Evolutionary conservation across 208 protist genomes (phyloP).

Genomic region (Crithidia acanthocephali): DNA sequence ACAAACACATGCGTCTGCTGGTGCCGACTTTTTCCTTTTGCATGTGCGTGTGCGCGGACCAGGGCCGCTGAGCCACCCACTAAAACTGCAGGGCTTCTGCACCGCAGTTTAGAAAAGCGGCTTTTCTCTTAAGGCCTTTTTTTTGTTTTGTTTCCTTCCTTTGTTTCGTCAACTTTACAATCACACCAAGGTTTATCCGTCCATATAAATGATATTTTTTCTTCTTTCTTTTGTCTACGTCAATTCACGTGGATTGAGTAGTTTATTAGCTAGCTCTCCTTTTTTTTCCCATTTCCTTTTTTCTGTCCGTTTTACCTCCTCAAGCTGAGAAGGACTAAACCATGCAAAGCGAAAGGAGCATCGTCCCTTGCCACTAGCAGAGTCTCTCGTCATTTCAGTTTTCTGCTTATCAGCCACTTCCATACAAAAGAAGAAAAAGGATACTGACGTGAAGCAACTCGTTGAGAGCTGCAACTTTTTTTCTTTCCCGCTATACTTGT

Average conservation of each 20-base stretch:
- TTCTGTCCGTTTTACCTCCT: background rate
- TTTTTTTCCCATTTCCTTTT: background rate
- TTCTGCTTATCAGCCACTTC: too few relatives aligned
- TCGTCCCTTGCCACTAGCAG: too few relatives aligned
- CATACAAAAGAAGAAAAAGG: too few relatives aligned
- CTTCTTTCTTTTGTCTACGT: background rate
- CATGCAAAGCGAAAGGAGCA: too few relatives aligned
- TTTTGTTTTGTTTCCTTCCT: slow-evolving; percentile 16
- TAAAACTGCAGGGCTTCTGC: background rate
- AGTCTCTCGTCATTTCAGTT: too few relatives aligned
- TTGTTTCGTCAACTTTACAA: slow-evolving; percentile 21
- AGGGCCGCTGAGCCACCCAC: background rate
- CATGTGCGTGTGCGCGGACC: background rate
- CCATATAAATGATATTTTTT: slow-evolving; percentile 1
- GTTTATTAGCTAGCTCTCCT: background rate
- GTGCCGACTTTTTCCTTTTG: background rate
- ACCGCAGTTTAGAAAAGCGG: background rate
- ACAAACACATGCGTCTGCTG: too few relatives aligned
- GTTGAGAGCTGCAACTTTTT: too few relatives aligned
- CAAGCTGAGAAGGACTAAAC: too few relatives aligned
- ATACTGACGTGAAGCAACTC: too few relatives aligned
- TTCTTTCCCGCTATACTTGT: background rate
- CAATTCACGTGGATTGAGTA: background rate
- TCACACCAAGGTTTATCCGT: background rate
- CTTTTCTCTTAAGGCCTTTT: background rate